Conservation (phyloP, 1,284 basidiomycete genomes). For the Wallemia ichthyophaga region DNA sequence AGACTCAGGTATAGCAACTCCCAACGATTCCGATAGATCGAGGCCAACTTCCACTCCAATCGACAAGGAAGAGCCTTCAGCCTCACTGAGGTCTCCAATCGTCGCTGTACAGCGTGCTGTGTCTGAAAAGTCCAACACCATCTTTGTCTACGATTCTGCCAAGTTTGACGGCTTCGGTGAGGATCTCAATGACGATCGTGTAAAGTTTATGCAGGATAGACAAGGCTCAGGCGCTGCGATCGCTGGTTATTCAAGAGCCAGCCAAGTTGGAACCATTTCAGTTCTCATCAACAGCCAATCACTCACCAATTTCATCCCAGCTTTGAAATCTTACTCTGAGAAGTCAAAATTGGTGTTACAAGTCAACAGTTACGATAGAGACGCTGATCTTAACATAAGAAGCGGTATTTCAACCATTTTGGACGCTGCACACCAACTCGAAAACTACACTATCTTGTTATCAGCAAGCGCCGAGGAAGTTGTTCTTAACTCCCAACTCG, state of each 20-base stretch:
- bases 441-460: constrained; percentile 40
- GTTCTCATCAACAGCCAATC: neutral
- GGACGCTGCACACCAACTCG: constrained; percentile 15
- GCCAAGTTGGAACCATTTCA: neutral
- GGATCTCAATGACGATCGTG: neutral
- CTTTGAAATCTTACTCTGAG: neutral
- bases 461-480: constrained; percentile 52
- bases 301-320: neutral
- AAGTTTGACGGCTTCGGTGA: neutral
- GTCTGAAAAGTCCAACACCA: neutral
- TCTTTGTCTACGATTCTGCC: neutral
- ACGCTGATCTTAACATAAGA: neutral
- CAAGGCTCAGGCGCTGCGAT: neutral
- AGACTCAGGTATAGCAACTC: neutral
- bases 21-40: neutral
- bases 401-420: neutral
- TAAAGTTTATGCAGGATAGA: neutral
- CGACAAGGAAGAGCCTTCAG: neutral
- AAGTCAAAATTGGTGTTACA: neutral
- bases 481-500: constrained; percentile 34
- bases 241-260: neutral
- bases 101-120: neutral
- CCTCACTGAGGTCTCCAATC: neutral
- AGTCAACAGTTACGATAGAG: neutral
- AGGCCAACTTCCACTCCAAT: neutral